Evolutionary conservation across 352 stramenopile species (phyloP), one percentile per base, ranked within the genome.

Genomic region (Phytopythium oedochilum): DNA sequence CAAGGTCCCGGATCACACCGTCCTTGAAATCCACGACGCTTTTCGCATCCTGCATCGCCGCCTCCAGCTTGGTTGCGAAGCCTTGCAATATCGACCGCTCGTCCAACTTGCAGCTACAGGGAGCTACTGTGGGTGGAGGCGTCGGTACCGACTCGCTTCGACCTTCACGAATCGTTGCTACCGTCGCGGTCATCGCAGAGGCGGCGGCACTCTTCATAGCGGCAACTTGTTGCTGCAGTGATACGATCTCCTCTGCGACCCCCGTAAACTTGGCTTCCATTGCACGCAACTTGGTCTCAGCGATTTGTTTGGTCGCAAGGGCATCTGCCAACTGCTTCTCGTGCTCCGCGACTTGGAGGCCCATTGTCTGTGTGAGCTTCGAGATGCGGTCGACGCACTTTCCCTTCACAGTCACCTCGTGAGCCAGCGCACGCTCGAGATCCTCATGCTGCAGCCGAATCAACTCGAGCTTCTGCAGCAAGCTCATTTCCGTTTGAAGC

Each of bases 321-420:
- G 71, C 62, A 35, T 64, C 55, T 32, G 83, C 62, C 29, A 90
- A 43, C 43, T 79, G 70, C n/a, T 86, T 74, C 40, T 86, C 74
- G 42, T 87, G 74, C 53, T 89, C 76, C 8, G 73, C 56, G 2
- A 80, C 68, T 32, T 87, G 76, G 26, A 82, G 83, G 31, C 67
- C 83, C 65, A 89, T 83, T 1, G 74, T 84, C 40, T 89, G 79
- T 39, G 70, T 86, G 15, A 89, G 61, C 53, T 81, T 77, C 10
- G 79, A 81, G 42, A 89, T 89, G 10, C 76, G 72, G 32, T 83
- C 76, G 6, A 86, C 73, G 36, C 79, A 89, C 34, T 88, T 86
- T n/a, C 76, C 63, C 61, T 89, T 89, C 7, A 86, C 70, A 1
- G 72, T 77, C 2, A 57, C 64, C 23, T 85, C 75, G 28, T 83